phyloP scores from a whole-genome alignment of 148 eudicot genomes.

The Cornus florida region DNA sequence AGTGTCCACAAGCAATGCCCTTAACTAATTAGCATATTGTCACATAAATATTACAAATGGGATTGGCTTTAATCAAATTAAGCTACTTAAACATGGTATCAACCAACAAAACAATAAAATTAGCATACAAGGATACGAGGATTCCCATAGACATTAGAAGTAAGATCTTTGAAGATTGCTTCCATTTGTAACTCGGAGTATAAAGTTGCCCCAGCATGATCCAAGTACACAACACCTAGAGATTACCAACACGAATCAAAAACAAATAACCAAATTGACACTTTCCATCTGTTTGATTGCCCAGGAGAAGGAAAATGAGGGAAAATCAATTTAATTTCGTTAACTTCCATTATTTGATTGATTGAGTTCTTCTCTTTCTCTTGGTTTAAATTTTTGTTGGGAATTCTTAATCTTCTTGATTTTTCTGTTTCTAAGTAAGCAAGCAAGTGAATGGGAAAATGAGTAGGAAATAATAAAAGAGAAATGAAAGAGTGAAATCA shows the following conservation, averaged over 20 bases:
- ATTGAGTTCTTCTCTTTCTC: too few relatives aligned
- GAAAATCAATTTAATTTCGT: too few relatives aligned
- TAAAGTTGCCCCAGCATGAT: slow-evolving; percentile 96
- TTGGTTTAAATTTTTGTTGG: too few relatives aligned
- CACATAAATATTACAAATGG: neutral
- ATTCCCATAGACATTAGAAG: slow-evolving; percentile 74
- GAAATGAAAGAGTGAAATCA: slow-evolving; percentile 8
- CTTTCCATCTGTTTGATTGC: neutral
- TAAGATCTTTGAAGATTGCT: slow-evolving; percentile 69
- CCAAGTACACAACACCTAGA: slow-evolving; percentile 76
- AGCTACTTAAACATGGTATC: neutral
- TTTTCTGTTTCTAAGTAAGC: neutral
- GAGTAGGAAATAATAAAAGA: neutral
- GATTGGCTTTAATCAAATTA: neutral
- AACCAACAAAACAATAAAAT: neutral
- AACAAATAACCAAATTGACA: neutral
- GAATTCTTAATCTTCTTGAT: too few relatives aligned
- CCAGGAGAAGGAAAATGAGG: neutral
- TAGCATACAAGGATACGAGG: slow-evolving; percentile 71
- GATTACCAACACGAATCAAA: slow-evolving; percentile 9
- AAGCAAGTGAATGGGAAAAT: neutral
- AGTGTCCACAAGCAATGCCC: neutral
- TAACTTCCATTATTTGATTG: too few relatives aligned
- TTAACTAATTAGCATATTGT: neutral
- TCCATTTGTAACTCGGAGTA: slow-evolving; percentile 95